Evolutionary conservation across 768 basidiomycete species (phyloP), one percentile per base, ranked within the genome.

Genomic region (Cystofilobasidium macerans): DNA sequence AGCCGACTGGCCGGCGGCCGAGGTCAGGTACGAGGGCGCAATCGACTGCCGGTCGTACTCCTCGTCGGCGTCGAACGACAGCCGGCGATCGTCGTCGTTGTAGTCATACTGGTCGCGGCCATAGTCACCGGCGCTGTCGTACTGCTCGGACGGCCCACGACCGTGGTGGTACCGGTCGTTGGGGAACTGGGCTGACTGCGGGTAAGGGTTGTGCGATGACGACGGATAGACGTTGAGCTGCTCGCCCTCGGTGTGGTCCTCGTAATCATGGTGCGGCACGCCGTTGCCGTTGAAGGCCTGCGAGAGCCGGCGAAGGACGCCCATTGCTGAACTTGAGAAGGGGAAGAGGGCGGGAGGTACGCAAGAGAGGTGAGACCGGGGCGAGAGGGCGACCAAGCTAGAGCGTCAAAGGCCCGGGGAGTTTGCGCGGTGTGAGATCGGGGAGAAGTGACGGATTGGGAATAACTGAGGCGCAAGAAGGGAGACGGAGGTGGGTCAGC

Each of bases 221-320:
- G 58, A 42, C 6, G 58, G 58, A 8, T 60, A 54, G 7, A 20
- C 18, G 51, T 54, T 54, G 51, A 54, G 51, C 51, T 54, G 51
- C 51, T 54, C 51, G 26, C 28, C 51, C 2, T 32, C 51, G 30
- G 2, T 13, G 3, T 54, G 51, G 18, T 54, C 51, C 18, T 32
- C 20, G 51, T 54, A 54, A 16, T 54, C n/a, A 36, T 58, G 59
- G 45, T 65, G 58, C 30, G 64, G 64, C 42, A 65, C 28, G 57
- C 57, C 57, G 43, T 51, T 45, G 35, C 54, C 64, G 33, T 32
- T 59, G 64, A 65, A 65, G 42, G 64, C 64, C 24, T 65, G 64
- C 0, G 57, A 58, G 30, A 65, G 57, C n/a, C 64, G 56, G 16
- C 64, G 64, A 26, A 65, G 47, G 64, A 65, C 64, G 51, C 64